Evolutionary conservation across 768 basidiomycete genomes (phyloP).

Genomic region (Austroboletus festivus): DNA sequence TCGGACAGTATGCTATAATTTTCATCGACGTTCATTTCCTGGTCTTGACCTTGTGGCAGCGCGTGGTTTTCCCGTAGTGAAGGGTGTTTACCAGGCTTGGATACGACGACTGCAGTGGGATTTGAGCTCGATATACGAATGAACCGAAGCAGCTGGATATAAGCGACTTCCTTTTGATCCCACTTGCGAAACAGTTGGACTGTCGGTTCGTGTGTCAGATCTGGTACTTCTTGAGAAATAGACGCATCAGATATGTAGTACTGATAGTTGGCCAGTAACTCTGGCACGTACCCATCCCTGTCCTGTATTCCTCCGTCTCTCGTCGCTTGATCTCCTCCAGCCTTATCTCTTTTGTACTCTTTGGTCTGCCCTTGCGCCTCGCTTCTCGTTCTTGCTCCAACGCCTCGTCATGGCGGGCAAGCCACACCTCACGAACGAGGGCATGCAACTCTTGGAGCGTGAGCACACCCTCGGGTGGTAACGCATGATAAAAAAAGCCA

Average conservation of each 20-base stretch:
- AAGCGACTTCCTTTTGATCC: constrained; percentile 75
- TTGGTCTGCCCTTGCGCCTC: constrained; percentile 73
- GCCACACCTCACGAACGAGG: constrained; percentile 65
- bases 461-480: constrained; percentile 58
- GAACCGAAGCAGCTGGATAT: constrained; percentile 67
- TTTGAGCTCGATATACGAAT: constrained; percentile 67
- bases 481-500: constrained; percentile 70
- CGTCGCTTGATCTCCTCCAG: constrained; percentile 68
- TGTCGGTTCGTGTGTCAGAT: constrained; percentile 70
- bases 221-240: constrained; percentile 57
- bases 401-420: constrained; percentile 66
- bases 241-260: neutral
- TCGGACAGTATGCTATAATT: constrained; percentile 27
- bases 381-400: constrained; percentile 56
- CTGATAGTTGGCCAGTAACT: neutral
- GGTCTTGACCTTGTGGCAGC: constrained; percentile 11
- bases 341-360: constrained; percentile 61
- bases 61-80: constrained; percentile 24
- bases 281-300: constrained; percentile 65
- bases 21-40: constrained; percentile 31
- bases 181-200: constrained; percentile 71
- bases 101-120: constrained; percentile 46
- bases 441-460: constrained; percentile 64
- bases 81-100: constrained; percentile 59
- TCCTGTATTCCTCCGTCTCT: constrained; percentile 71